phyloP scores from a whole-genome alignment of 352 stramenopile genomes.

The Globisporangium spinosum region DNA sequence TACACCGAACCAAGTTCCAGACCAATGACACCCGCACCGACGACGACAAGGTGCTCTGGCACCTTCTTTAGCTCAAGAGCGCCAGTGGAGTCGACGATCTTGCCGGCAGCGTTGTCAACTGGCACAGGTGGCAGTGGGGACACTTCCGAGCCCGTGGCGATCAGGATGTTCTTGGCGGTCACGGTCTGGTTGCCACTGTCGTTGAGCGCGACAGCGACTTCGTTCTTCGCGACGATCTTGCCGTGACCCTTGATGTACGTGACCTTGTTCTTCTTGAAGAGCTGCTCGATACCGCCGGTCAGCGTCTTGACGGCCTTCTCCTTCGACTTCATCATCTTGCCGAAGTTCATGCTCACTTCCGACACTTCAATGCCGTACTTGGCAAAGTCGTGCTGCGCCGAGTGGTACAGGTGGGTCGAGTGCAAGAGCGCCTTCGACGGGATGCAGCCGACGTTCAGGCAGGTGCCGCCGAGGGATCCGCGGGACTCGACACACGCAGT shows the following conservation, averaged over 20 bases:
- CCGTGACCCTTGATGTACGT: slow-evolving; percentile 97
- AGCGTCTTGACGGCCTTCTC: slow-evolving; percentile 92
- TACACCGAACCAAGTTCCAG: slow-evolving; percentile 99
- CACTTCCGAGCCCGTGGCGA: slow-evolving; percentile 88
- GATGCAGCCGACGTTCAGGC: slow-evolving; percentile 99
- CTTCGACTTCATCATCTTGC: slow-evolving; percentile 96
- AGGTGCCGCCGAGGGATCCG: slow-evolving; percentile 94
- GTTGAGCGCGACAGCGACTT: slow-evolving; percentile 89
- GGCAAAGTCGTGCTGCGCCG: slow-evolving; percentile 95
- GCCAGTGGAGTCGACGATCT: slow-evolving; percentile 99
- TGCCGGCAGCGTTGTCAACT: slow-evolving; percentile 95
- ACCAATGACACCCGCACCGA: slow-evolving; percentile 97
- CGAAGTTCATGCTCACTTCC: slow-evolving; percentile 92
- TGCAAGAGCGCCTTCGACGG: slow-evolving; percentile 97
- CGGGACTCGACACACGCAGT: slow-evolving; percentile 97
- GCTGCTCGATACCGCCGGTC: slow-evolving; percentile 95
- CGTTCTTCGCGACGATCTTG: slow-evolving; percentile 91
- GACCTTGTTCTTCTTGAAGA: slow-evolving; percentile 99
- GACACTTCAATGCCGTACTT: slow-evolving; percentile 93
- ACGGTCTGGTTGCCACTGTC: slow-evolving; percentile 91
- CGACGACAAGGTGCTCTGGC: slow-evolving; percentile 94
- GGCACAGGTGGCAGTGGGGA: slow-evolving; percentile 93
- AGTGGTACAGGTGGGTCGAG: slow-evolving; percentile 95
- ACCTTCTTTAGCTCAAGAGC: slow-evolving; percentile 92
- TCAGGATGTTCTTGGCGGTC: slow-evolving; percentile 97